Evolutionary conservation across 768 basidiomycete species (phyloP).

Genomic region (Coprinopsis sp.): DNA sequence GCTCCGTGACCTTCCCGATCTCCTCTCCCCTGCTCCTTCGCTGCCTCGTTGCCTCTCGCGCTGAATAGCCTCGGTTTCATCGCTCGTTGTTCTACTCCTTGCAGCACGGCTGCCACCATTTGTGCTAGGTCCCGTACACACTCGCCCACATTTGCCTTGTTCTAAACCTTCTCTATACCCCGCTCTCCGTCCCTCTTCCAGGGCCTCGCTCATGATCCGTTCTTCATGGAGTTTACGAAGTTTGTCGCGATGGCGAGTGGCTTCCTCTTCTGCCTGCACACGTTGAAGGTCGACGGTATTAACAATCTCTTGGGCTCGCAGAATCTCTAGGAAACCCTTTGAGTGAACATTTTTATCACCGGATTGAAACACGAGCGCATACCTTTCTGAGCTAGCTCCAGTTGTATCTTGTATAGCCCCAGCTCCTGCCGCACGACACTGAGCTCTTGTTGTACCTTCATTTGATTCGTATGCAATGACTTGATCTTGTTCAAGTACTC

Average conservation of each 20-base stretch:
- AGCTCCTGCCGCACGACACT: conserved; percentile 41
- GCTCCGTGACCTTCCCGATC: not conserved
- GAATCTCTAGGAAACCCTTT: conserved; percentile 49
- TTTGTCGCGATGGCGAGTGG: conserved; percentile 39
- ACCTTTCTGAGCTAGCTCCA: conserved; percentile 54
- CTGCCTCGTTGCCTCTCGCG: no score
- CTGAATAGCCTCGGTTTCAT: no score
- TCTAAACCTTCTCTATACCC: conserved; percentile 49
- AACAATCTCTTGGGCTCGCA: conserved; percentile 49
- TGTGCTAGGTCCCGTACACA: not conserved
- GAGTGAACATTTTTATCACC: no score
- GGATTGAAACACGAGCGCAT: not conserved
- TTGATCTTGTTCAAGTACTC: conserved; percentile 30
- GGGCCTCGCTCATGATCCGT: conserved; percentile 42
- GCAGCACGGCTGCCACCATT: no score
- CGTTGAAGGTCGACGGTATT: conserved; percentile 44
- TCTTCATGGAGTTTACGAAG: conserved; percentile 43
- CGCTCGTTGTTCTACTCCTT: no score
- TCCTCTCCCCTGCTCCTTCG: not conserved
- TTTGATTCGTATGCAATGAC: conserved; percentile 26
- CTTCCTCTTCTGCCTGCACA: conserved; percentile 44
- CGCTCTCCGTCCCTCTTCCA: conserved; percentile 48
- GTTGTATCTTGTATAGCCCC: conserved; percentile 51
- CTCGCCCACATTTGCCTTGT: conserved; percentile 15
- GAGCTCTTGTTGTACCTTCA: conserved; percentile 26